A percentile compares a stretch with the other conserved stretches of the same genome.
Conservation (phyloP, 106 monocot species). For the Dendrobium officinale region DNA sequence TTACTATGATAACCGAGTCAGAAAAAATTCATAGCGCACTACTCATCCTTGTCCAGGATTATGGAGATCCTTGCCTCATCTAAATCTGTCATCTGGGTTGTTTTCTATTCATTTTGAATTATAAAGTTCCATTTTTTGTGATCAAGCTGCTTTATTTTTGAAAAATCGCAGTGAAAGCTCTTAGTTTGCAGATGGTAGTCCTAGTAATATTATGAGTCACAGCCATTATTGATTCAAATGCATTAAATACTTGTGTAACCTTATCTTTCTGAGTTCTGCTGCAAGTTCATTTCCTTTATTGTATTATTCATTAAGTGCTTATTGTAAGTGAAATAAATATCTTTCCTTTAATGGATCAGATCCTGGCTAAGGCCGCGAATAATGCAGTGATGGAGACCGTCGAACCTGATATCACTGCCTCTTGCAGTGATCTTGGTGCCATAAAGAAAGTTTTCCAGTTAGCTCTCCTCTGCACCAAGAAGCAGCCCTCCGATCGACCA, state of each 20-base stretch:
- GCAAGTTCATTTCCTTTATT: no score
- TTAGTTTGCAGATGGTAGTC: not conserved
- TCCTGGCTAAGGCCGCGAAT: slow-evolving; percentile 59
- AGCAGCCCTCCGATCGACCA: slow-evolving; percentile 78
- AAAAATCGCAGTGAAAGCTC: no score
- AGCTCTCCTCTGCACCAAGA: slow-evolving; percentile 85
- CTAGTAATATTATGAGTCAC: not conserved
- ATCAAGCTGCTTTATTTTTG: no score
- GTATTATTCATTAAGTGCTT: no score
- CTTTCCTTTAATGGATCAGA: slow-evolving; percentile 28
- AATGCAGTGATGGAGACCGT: slow-evolving; percentile 91
- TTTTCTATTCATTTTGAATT: no score
- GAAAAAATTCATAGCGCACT: no score
- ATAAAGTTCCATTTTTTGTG: no score
- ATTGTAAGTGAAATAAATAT: not conserved
- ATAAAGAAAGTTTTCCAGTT: slow-evolving; percentile 88
- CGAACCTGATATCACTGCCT: slow-evolving; percentile 53
- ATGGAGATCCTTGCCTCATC: no score
- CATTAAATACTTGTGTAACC: not conserved
- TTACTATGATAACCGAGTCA: no score
- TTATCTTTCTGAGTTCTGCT: no score
- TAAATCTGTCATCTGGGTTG: no score
- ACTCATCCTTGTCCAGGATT: no score
- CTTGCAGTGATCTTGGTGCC: slow-evolving; percentile 57
- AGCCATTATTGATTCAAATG: not conserved